Base-by-base conservation (phyloP, 1,284 basidiomycete genomes). In the Papiliotrema terrestris region DNA sequence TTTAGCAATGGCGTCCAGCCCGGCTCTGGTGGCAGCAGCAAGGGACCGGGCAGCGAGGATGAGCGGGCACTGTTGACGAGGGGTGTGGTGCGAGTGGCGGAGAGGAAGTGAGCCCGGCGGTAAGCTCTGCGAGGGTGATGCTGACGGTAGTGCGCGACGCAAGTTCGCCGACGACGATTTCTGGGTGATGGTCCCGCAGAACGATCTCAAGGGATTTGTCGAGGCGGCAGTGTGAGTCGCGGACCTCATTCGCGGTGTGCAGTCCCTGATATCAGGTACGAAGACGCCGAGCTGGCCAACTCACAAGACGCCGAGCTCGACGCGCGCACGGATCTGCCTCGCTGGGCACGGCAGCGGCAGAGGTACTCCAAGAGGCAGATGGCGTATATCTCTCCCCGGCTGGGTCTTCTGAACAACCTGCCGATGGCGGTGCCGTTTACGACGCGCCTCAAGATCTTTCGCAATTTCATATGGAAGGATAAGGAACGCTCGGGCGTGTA, bases 351-450 rank as follows among this genome's bases (percentile, higher is more conserved):
- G 19, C 63, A 67, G 3, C 62, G 77, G 19, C 81, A 82, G 17
- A 60, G 75, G 22, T 78, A 83, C 47, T 82, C 83, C 22, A 88
- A 88, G 63, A 85, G 87, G 8, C 84, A 90, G 61, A 74, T 89
- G 44, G 85, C 88, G 0, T 82, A 86, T 55, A 68, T 87, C 46
- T 88, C 89, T 6, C 95, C 94, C 0, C 85, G 92, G 3, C 82
- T 98, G 1, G 90, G 91, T 3, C 83, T 98, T 26, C 83, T 98
- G 50, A 92, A 97, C 79, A 94, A 97, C 73, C 89, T 98, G 51
- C 96, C 95, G 0, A 98, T 98, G 78, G 86, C 92, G 14, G 89
- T 98, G 55, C 95, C 94, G 0, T 98, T 98, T 75, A 86, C 89
- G 56, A 84, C 86, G 0, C 86, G 95, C 20, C 89, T 98, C 8